Percentiles rank a stretch among this genome's conserved stretches.
phyloP scores from a whole-genome alignment of 805 yeast genomes.

The Jamesozyma spencerorum region DNA sequence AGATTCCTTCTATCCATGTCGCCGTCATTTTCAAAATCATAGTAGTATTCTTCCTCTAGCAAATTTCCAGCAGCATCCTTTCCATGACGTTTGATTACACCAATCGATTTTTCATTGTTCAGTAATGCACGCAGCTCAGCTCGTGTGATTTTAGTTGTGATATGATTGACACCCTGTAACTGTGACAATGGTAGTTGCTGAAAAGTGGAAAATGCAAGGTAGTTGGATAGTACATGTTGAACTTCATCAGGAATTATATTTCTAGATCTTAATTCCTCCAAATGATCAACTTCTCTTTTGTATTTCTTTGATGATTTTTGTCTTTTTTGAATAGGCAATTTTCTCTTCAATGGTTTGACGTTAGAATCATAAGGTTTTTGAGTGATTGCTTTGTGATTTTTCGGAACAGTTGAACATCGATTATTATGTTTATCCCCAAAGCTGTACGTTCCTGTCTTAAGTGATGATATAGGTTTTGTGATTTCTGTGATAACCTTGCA shows the following conservation, averaged over 20 bases:
- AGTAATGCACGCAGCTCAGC: constrained; percentile 39
- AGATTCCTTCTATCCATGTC: constrained; percentile 60
- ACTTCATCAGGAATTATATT: constrained; percentile 42
- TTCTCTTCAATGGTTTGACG: no score
- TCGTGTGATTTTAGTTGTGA: constrained; percentile 38
- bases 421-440: no score
- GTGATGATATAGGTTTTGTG: no score
- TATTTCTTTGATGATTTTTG: background rate
- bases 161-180: constrained; percentile 52
- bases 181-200: constrained; percentile 79
- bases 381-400: no score
- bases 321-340: no score
- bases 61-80: constrained; percentile 96
- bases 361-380: no score
- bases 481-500: no score
- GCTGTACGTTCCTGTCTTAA: no score
- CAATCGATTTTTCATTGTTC: constrained; percentile 43
- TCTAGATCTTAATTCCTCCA: background rate
- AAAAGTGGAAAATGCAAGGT: constrained; percentile 81
- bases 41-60: constrained; percentile 88
- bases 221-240: constrained; percentile 63
- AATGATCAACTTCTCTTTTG: background rate
- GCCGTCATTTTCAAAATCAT: constrained; percentile 71
- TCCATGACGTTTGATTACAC: constrained; percentile 82
- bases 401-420: no score